Conservation (phyloP, 345 rosid genomes). For the Firmiana major region DNA sequence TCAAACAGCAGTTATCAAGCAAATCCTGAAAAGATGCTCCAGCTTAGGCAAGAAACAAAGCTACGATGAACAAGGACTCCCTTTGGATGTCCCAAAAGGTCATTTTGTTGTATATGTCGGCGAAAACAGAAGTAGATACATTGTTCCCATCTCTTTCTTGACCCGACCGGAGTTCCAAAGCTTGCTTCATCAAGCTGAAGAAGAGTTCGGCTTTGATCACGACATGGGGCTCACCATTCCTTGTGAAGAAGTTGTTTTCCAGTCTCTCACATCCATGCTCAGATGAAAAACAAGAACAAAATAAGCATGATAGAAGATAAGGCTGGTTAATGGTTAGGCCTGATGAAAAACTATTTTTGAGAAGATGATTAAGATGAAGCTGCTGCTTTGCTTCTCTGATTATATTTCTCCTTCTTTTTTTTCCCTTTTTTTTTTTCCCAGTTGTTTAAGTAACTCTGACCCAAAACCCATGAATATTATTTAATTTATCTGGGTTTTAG, state of each 20-base stretch:
- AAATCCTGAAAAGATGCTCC: constrained; percentile 72
- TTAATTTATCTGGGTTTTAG: constrained; percentile 27
- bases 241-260: constrained; percentile 74
- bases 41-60: constrained; percentile 70
- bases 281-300: constrained; percentile 19
- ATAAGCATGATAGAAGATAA: too few species aligned
- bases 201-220: constrained; percentile 75
- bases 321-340: not conserved
- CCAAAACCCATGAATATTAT: constrained; percentile 19
- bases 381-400: constrained; percentile 36
- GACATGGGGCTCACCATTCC: constrained; percentile 87
- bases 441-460: constrained; percentile 20
- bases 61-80: constrained; percentile 49
- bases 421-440: not conserved
- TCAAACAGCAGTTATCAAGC: constrained; percentile 69
- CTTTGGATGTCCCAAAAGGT: constrained; percentile 74
- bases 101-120: constrained; percentile 84
- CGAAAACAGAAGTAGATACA: constrained; percentile 64
- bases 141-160: constrained; percentile 66
- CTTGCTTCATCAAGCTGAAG: constrained; percentile 71
- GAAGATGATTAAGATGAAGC: constrained; percentile 31
- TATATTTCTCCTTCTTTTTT: constrained; percentile 1
- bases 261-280: constrained; percentile 62
- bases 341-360: not conserved
- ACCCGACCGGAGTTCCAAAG: constrained; percentile 68